Base-by-base conservation (phyloP, 2,329 filamentous ascomycete species). In the Domatiomyces catenatus region DNA sequence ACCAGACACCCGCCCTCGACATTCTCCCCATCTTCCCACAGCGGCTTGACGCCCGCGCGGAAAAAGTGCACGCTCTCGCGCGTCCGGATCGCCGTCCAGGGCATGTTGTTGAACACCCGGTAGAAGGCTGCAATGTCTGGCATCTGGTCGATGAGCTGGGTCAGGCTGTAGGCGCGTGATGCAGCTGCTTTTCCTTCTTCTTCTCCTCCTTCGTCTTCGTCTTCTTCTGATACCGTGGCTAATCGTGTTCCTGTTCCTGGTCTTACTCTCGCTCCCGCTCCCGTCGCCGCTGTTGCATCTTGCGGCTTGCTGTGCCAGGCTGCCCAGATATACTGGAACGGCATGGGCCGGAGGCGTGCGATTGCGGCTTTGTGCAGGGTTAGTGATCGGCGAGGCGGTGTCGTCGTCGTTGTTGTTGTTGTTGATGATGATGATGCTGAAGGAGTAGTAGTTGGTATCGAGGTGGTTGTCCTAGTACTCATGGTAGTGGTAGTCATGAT, bases 21-120 rank as follows among this genome's bases (percentile, higher is more conserved):
- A 68, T 95, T 95, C 61, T 92, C 81, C 42, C 85, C 79, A 64
- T 96, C 90, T 69, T 88, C 84, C 84, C 84, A 88, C 58, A 87
- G 71, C 51, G 84, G 84, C 56, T 76, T 77, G 67, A 86, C 86
- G 36, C 84, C 84, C 55, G 79, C 74, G 66, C 87, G 87, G 73
- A 88, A 88, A 57, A 89, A 75, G 64, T 88, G 86, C 57, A 88
- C 76, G 45, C 80, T 83, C 68, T 88, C 83, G 61, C 83, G 80
- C 72, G 84, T 80, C 67, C 82, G 82, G 66, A 89, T 80, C 64
- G 81, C 77, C 52, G 82, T 77, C 61, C 86, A 81, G 15, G 84
- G 84, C 42, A 82, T 85, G 67, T 88, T 87, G 70, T 89, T 88
- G 70, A 81, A 80, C 69, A 87, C 84, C 54, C 83, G 77, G 80